Base-by-base conservation (phyloP, 306 rosid genomes). In the Ceratonia siliqua region DNA sequence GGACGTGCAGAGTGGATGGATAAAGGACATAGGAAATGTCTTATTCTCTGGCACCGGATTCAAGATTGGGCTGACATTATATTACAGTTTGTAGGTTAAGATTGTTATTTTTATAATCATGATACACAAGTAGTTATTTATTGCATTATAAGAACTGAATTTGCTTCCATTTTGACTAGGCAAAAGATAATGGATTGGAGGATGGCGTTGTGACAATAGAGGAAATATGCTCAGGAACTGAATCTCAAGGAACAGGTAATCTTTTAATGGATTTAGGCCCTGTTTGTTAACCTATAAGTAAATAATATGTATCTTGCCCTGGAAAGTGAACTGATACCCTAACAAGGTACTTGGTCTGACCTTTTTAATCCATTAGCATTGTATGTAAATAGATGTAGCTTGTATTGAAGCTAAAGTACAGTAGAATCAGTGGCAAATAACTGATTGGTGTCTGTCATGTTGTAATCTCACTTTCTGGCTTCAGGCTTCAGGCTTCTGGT, bases 1-100 rank as follows among this genome's bases (percentile, higher is more conserved):
- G 98, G 97, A 21, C 97, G 97, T 53, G 98, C 93, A 42, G 97
- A 91, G 74, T 93, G 98, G 98, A 80, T 91, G 89, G 89, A 91
- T 79, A 93, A 93, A 85, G 91, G 93, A 39, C 97, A 76, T 67
- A 91, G 92, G 79, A 93, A 89, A 81, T 93, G 98, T 54, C 90
- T 93, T 65, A 84, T 91, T 72, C 90, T 93, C 33, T 91, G 98
- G 96, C 94, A 93, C 64, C 88, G 93, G 58, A 85, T 93, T 80
- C 97, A 87, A 80, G 97, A 91, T 65, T 91, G 98, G 97, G 98
- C 94, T 18, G 95, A 89, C 54, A 87, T 93, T 65, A 81, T 93
- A 64, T 73, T 89, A 48, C 85, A 79, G 62, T 93, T 91, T 79
- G 97, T 93, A 82, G 36, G 96, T 82, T 77, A 14, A 33, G 49